Evolutionary conservation across 2,329 filamentous ascomycete genomes (phyloP), one percentile per base, ranked within the genome.

Genomic region (Tolypocladium guangdongense): DNA sequence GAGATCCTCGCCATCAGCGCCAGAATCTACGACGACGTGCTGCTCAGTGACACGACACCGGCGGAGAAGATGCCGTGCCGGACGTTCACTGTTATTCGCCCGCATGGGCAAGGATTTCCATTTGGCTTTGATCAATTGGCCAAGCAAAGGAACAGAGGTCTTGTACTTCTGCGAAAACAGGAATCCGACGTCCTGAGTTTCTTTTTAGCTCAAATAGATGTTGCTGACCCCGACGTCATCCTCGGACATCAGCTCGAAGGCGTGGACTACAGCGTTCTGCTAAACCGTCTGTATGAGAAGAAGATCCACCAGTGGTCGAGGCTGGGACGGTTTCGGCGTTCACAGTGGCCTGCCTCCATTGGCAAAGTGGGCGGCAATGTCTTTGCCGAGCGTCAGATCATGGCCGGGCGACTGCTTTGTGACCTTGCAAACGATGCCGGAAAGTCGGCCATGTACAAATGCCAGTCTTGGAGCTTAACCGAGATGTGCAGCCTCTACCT

Each of bases 401-500:
- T 96, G 59, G 82, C 91, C 57, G 93, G 93, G 41, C 86, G 93
- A 61, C 75, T 99, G 56, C 80, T 97, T 54, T 97, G 93, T 67
- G 93, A 99, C 72, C 76, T 97, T 55, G 90, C 87, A 54, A 99
- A 99, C 67, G 93, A 99, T 62, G 88, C 95, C 64, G 93, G 93
- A 68, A 97, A 96, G 75, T 96, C 92, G 12, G 82, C 90, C 59
- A 97, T 97, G 92, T 85, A 82, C 62, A 96, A 95, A 72, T 99
- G 93, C 68, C 92, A 96, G 69, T 95, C 91, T 3, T 99, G 93
- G 93, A 96, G 88, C 68, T 77, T 99, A 68, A 95, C 92, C 2
- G 93, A 99, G 69, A 99, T 99, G 91, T 95, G 90, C 68, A 88
- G 86, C 58, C 78, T 97, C 18, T 95, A 96, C 60, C 83, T 99